A percentile compares a stretch with the other conserved stretches of the same genome.
Conservation (phyloP, 768 basidiomycete species). For the Rhodotorula kratochvilovae region DNA sequence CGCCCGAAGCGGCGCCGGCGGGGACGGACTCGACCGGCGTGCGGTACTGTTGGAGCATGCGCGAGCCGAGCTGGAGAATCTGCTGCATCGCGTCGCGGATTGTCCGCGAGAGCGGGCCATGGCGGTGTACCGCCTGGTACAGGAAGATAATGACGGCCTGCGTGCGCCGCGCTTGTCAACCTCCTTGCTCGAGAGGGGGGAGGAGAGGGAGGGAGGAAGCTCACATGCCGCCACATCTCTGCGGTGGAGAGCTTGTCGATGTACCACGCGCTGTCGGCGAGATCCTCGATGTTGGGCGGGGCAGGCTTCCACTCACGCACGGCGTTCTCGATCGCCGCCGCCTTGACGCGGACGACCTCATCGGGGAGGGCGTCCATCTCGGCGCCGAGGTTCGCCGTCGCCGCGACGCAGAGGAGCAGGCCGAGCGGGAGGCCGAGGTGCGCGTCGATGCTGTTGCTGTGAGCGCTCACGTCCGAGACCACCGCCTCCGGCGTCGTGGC, state of each 20-base stretch:
- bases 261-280: conserved; percentile 15
- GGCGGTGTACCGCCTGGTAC: conserved; percentile 27
- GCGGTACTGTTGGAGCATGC: conserved; percentile 9
- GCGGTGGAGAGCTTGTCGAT: conserved; percentile 17
- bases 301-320: conserved; percentile 22
- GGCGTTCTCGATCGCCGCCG: conserved; percentile 26
- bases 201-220: background rate
- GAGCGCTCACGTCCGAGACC: background rate
- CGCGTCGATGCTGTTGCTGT: conserved; percentile 1
- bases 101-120: conserved; percentile 18
- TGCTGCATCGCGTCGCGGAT: conserved; percentile 15
- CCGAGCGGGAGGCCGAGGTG: conserved; percentile 33
- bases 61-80: conserved; percentile 25
- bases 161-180: background rate
- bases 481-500: conserved; percentile 2
- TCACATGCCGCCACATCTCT: conserved; percentile 38
- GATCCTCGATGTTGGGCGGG: conserved; percentile 3
- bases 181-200: background rate
- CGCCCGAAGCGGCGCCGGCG: too few species aligned
- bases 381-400: conserved; percentile 19
- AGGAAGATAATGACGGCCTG: conserved; percentile 32
- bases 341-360: conserved; percentile 25
- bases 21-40: background rate
- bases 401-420: conserved; percentile 32
- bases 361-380: conserved; percentile 32